phyloP scores from a whole-genome alignment of 257 asterid genomes.

The Gardenia jasminoides region DNA sequence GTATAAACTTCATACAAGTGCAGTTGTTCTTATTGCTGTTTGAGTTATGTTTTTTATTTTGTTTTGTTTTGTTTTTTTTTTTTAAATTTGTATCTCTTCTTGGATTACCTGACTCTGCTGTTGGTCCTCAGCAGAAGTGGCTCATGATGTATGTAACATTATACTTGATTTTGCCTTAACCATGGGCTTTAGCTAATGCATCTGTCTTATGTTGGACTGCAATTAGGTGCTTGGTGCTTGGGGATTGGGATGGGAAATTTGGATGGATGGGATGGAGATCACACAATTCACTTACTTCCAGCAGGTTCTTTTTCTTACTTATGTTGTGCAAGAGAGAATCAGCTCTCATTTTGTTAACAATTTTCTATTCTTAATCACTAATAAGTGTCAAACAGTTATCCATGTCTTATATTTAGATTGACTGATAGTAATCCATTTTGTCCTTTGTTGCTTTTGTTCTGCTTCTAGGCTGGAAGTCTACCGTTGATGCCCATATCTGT shows the following conservation, averaged over 20 bases:
- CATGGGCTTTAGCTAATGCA: slow-evolving; percentile 15
- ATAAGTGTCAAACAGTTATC: neutral
- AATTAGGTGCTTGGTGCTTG: slow-evolving; percentile 97
- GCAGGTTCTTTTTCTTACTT: slow-evolving; percentile 57
- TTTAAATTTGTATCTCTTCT: neutral
- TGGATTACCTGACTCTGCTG: neutral
- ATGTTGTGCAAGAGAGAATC: neutral
- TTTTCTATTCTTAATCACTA: neutral
- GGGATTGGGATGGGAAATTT: slow-evolving; percentile 99
- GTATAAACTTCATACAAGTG: neutral
- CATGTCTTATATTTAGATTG: neutral
- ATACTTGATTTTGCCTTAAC: neutral
- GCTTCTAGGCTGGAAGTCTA: slow-evolving; percentile 85
- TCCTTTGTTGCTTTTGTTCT: slow-evolving; percentile 20
- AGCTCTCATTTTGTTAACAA: neutral
- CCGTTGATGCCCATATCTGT: slow-evolving; percentile 86
- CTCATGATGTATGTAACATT: neutral
- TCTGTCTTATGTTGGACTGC: slow-evolving; percentile 23
- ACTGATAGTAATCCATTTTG: neutral
- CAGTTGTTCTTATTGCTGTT: neutral
- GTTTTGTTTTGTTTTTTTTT: neutral
- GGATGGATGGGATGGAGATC: slow-evolving; percentile 99
- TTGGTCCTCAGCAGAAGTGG: neutral
- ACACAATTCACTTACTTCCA: slow-evolving; percentile 98
- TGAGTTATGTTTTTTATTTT: neutral